Conservation (phyloP, 331 rosid species). For the Cydonia oblonga region DNA sequence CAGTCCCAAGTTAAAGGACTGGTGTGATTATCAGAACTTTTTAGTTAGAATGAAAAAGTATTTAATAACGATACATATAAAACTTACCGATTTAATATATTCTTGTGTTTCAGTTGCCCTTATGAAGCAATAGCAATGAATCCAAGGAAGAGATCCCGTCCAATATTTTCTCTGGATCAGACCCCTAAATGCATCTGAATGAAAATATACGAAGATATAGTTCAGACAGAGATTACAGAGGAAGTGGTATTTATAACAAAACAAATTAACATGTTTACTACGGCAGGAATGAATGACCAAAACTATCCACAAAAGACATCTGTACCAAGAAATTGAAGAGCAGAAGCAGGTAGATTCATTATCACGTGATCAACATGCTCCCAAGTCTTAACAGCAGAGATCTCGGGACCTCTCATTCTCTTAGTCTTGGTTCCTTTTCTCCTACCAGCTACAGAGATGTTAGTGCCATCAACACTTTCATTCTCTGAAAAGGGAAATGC, state of each 20-base stretch:
- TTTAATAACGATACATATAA: background rate
- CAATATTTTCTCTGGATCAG: conserved; percentile 51
- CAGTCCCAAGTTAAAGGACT: background rate
- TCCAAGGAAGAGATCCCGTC: conserved; percentile 72
- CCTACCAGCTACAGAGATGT: conserved; percentile 23
- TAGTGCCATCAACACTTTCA: conserved; percentile 20
- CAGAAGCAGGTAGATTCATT: conserved; percentile 94
- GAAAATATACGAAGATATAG: background rate
- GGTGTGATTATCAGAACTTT: background rate
- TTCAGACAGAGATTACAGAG: background rate
- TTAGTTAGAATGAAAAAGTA: background rate
- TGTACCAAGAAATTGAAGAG: conserved; percentile 76
- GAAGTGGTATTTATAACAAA: background rate
- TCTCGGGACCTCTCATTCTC: conserved; percentile 46
- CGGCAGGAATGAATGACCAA: background rate
- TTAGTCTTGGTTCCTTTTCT: conserved; percentile 49
- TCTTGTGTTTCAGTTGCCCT: conserved; percentile 70
- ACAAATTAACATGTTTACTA: no score
- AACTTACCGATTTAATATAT: conserved; percentile 56
- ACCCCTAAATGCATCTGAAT: conserved; percentile 63
- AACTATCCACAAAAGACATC: background rate
- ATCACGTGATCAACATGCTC: conserved; percentile 79
- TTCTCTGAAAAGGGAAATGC: conserved; percentile 26
- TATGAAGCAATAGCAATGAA: conserved; percentile 91
- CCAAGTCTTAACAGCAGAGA: conserved; percentile 42